These are phyloP conservation scores for Hypoxylon sp. DNA, from an alignment of 2,329 filamentous ascomycete species.

Conservation along the genomic window DNA sequence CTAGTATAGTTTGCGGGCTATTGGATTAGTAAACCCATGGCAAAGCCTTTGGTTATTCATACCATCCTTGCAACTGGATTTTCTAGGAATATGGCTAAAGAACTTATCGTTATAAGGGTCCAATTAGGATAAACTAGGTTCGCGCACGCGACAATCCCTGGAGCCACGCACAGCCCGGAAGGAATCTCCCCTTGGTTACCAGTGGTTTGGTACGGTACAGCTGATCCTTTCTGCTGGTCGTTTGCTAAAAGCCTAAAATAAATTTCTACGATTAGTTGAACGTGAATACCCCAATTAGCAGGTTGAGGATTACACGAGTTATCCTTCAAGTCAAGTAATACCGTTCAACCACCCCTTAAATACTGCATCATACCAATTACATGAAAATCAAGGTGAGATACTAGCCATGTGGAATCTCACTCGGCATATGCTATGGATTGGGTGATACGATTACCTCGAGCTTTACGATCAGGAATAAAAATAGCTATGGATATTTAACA, in stretches of 20 bases:
- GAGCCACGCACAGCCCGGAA: background rate
- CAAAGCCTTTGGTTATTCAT: too few relatives aligned
- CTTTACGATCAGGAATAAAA: background rate
- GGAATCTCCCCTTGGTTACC: background rate
- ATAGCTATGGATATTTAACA: too few relatives aligned
- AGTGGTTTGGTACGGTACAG: background rate
- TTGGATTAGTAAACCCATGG: too few relatives aligned
- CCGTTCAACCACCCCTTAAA: background rate
- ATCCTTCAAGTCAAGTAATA: background rate
- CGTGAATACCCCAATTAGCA: background rate
- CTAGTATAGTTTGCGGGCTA: too few relatives aligned
- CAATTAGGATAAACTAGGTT: constrained; percentile 2
- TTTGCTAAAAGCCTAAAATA: background rate
- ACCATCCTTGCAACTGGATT: too few relatives aligned
- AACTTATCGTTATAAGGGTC: background rate
- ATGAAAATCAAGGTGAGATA: background rate
- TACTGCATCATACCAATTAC: background rate
- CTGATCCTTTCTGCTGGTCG: background rate
- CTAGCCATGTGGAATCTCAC: background rate
- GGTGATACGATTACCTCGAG: background rate
- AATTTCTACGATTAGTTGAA: background rate
- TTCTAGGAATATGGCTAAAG: too few relatives aligned
- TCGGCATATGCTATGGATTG: background rate
- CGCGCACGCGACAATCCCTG: background rate
- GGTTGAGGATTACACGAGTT: background rate